Evolutionary conservation across 2,329 filamentous ascomycete species (phyloP).

Genomic region (Fusarium drepaniforme): DNA sequence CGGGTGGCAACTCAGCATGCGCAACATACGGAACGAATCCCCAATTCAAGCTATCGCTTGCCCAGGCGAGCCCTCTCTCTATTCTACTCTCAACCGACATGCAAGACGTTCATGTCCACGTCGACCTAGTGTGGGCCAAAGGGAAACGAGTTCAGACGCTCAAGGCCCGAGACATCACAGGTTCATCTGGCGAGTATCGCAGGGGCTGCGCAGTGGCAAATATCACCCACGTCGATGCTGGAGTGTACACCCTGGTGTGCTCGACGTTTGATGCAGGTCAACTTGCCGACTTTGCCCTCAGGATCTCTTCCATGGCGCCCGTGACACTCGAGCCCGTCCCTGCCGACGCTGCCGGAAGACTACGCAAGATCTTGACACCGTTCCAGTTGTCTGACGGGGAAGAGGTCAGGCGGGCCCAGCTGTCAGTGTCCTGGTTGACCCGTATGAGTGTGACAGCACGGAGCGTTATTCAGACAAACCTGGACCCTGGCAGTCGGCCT

Average conservation of each 20-base stretch:
- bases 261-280: conserved; percentile 91
- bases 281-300: conserved; percentile 78
- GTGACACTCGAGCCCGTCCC: conserved; percentile 72
- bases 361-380: conserved; percentile 70
- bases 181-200: conserved; percentile 89
- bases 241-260: conserved; percentile 88
- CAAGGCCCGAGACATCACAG: conserved; percentile 80
- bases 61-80: conserved; percentile 70
- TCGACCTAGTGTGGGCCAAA: conserved; percentile 84
- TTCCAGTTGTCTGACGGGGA: conserved; percentile 63
- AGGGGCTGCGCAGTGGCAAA: conserved; percentile 81
- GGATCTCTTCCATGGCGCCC: conserved; percentile 74
- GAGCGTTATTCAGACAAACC: conserved; percentile 44
- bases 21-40: conserved; percentile 87
- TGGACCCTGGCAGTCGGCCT: conserved; percentile 23
- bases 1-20: conserved; percentile 86
- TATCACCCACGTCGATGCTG: conserved; percentile 70
- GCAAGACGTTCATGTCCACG: conserved; percentile 80
- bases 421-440: conserved; percentile 65
- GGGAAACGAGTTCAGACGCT: conserved; percentile 79
- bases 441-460: conserved; percentile 58
- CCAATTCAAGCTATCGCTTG: conserved; percentile 78
- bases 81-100: conserved; percentile 79
- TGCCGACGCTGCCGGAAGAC: conserved; percentile 79
- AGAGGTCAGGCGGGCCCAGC: conserved; percentile 53